Percentiles rank a stretch among this genome's conserved stretches.
phyloP scores from a whole-genome alignment of 805 yeast species.

The Wickerhamomyces xylosicus region DNA sequence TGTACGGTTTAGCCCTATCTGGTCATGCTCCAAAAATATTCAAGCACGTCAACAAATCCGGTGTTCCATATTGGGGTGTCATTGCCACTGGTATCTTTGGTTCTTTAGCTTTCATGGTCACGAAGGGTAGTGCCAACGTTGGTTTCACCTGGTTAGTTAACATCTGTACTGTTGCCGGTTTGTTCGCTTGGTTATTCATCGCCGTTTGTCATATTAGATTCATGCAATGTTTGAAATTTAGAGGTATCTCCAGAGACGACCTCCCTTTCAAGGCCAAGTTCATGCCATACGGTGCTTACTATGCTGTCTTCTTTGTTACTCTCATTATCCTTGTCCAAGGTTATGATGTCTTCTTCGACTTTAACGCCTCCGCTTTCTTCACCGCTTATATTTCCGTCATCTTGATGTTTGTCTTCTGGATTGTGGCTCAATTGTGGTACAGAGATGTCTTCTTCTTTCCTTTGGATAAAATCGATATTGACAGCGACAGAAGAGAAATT shows the following conservation, averaged over 20 bases:
- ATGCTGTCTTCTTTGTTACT: conserved; percentile 43
- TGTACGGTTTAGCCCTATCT: conserved; percentile 52
- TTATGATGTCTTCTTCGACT: conserved; percentile 47
- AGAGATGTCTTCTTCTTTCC: conserved; percentile 31
- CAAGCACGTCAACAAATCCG: conserved; percentile 36
- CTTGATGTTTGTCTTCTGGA: conserved; percentile 45
- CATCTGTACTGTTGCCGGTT: conserved; percentile 66
- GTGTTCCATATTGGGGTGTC: conserved; percentile 56
- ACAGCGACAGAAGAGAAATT: conserved; percentile 19
- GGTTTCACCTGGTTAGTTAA: conserved; percentile 68
- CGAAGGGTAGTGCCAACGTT: conserved; percentile 37
- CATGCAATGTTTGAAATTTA: conserved; percentile 50
- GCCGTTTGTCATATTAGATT: conserved; percentile 63
- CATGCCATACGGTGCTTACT: conserved; percentile 62
- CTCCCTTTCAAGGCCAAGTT: conserved; percentile 64
- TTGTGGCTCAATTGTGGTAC: conserved; percentile 42
- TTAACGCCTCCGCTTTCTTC: conserved; percentile 50
- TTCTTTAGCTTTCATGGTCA: conserved; percentile 48
- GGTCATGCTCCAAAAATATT: conserved; percentile 50
- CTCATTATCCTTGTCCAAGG: conserved; percentile 67
- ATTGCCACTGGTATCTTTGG: conserved; percentile 50
- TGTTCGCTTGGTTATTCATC: conserved; percentile 64
- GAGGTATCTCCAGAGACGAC: conserved; percentile 57
- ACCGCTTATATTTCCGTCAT: conserved; percentile 69
- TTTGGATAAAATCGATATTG: conserved; percentile 17